Conservation (phyloP, 495 filamentous ascomycete species). For the Apodospora peruviana region DNA sequence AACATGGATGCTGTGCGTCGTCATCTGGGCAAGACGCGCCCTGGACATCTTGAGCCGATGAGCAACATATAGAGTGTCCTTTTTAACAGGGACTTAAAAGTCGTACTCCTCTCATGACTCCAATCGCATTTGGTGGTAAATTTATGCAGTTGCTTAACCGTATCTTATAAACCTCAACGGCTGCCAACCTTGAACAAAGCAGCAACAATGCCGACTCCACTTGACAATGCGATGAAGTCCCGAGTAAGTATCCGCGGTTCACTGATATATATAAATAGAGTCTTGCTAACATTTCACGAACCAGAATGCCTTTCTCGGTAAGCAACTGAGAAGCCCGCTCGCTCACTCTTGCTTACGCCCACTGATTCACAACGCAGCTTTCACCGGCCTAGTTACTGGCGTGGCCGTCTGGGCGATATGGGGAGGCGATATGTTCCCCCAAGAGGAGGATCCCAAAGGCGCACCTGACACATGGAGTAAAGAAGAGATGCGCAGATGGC, state of each 20-base stretch:
- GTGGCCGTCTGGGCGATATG: slow-evolving; percentile 79
- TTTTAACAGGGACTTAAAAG: too few relatives aligned
- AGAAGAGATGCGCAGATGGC: slow-evolving; percentile 69
- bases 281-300: slow-evolving; percentile 11
- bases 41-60: too few relatives aligned
- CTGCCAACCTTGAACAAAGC: too few relatives aligned
- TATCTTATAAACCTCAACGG: too few relatives aligned
- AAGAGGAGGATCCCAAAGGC: slow-evolving; percentile 68
- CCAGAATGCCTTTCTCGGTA: slow-evolving; percentile 53
- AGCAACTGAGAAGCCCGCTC: not conserved
- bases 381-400: slow-evolving; percentile 77
- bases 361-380: slow-evolving; percentile 43
- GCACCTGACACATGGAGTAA: slow-evolving; percentile 69
- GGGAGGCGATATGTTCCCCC: slow-evolving; percentile 74
- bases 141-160: too few relatives aligned
- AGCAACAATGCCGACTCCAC: slow-evolving; percentile 60
- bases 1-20: too few relatives aligned
- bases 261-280: not conserved
- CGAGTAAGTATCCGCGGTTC: slow-evolving; percentile 46
- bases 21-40: too few relatives aligned
- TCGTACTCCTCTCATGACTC: too few relatives aligned
- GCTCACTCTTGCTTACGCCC: not conserved
- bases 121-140: too few relatives aligned
- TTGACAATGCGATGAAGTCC: slow-evolving; percentile 74
- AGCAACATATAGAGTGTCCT: too few relatives aligned